These are phyloP conservation scores for Clavispora phyllophila DNA, from an alignment of 805 yeast genomes.

Conservation along the genomic window DNA sequence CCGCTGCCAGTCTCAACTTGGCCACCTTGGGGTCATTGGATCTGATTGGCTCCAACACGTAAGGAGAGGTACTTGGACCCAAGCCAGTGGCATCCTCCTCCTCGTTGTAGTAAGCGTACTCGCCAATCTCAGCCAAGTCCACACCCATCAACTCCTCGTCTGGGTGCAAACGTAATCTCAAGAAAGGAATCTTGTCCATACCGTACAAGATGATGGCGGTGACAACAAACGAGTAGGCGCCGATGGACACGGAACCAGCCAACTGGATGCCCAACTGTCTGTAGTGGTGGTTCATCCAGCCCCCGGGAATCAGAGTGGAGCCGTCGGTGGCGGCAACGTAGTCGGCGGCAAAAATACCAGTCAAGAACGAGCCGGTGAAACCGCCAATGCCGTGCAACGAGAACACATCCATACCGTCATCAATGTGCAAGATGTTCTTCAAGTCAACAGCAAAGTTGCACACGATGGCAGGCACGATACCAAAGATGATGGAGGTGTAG, in stretches of 20 bases:
- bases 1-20: constrained; percentile 24
- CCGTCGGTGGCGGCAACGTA: constrained; percentile 85
- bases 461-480: constrained; percentile 31
- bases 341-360: constrained; percentile 91
- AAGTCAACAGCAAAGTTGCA: constrained; percentile 86
- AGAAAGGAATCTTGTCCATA: constrained; percentile 74
- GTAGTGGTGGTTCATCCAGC: constrained; percentile 83
- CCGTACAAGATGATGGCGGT: constrained; percentile 62
- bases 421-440: constrained; percentile 67
- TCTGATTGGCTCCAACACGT: constrained; percentile 76
- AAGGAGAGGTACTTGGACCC: constrained; percentile 32
- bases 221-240: constrained; percentile 69
- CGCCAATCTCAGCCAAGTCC: constrained; percentile 88
- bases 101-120: constrained; percentile 68
- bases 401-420: constrained; percentile 93
- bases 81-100: constrained; percentile 21
- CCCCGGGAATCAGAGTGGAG: constrained; percentile 61
- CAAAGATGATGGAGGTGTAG: constrained; percentile 37
- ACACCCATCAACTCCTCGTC: constrained; percentile 88
- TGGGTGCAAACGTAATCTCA: constrained; percentile 74
- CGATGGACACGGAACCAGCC: constrained; percentile 68
- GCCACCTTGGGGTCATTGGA: constrained; percentile 43
- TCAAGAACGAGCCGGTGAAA: constrained; percentile 71
- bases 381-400: constrained; percentile 96
- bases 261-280: constrained; percentile 84